Conservation (phyloP, 257 asterid species). For the Przewalskia tangutica region DNA sequence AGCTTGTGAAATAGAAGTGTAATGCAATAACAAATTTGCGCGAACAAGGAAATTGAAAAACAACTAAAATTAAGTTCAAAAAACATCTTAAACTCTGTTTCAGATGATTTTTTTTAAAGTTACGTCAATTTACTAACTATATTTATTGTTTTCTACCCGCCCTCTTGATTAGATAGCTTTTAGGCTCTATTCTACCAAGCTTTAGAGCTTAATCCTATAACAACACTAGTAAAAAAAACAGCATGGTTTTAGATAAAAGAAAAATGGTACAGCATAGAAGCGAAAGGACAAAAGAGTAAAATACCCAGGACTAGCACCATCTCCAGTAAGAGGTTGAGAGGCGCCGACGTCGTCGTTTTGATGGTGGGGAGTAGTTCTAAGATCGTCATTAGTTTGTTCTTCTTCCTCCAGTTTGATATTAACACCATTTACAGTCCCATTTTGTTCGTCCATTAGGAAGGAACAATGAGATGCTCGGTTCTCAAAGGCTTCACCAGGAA, state of each 20-base stretch:
- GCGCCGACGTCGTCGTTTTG: constrained; percentile 8
- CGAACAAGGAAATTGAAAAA: no score
- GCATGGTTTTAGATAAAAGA: not conserved
- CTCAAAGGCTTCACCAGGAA: not conserved
- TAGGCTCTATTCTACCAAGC: not conserved
- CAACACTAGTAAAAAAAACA: not conserved
- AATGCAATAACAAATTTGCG: no score
- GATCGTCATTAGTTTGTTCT: not conserved
- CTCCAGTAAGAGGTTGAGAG: constrained; percentile 31
- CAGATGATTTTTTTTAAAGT: no score
- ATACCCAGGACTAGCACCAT: constrained; percentile 59
- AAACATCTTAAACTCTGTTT: no score
- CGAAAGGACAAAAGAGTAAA: not conserved
- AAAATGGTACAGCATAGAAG: not conserved
- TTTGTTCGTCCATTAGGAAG: not conserved
- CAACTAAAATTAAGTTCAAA: no score
- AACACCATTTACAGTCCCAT: not conserved
- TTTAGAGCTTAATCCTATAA: not conserved
- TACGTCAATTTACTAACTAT: no score
- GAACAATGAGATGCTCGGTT: not conserved
- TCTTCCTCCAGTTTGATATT: not conserved
- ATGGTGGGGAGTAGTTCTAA: not conserved
- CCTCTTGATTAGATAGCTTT: no score
- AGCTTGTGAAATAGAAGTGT: no score
- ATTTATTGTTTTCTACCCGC: no score